Base-by-base conservation (phyloP, 2,329 filamentous ascomycete species). In the Bipolaris zeicola region DNA sequence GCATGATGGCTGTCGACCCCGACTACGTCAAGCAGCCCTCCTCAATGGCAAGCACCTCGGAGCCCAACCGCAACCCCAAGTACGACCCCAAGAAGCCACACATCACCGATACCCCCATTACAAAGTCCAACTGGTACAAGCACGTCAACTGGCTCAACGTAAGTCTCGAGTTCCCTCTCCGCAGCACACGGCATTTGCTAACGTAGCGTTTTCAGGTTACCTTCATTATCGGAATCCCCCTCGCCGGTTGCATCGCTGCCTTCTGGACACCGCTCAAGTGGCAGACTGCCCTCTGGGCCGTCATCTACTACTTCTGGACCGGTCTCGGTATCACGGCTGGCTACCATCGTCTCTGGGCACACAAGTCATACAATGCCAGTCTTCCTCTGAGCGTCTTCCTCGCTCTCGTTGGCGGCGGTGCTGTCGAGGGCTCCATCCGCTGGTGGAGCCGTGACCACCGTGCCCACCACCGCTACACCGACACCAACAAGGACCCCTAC, bases 121-220 rank as follows among this genome's bases (percentile, higher is more conserved):
- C 91, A 60, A 84, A 83, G 79, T 79, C 82, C 65, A 96, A 96
- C 82, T 95, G 91, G 91, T 88, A 93, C 80, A 89, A 94, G 80
- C 92, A 96, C 75, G 85, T 96, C 82, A 92, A 96, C 84, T 96
- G 93, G 92, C 84, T 96, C 67, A 96, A 96, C 78, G 88, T 91
- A 68, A 84, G 71, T 48, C 31, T 48, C 4, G 16, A 26, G 5
- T 11, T 8, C 24, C 31, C 26, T 16, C 10, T n/a, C 31, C 3
- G 7, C 3, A 2, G 2, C 14, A 31, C 7, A 28, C 2, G 6
- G 14, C 18, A 24, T 24, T 14, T 5, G 24, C 69, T 71, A 58
- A 73, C 62, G 47, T 2, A 1, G 1, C 5, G 14, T 7, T 91
- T 91, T 91, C 93, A 96, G 80, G 87, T 90, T 60, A 85, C 82